Base-by-base conservation (phyloP, 2,329 filamentous ascomycete species). In the Curvularia verruculosa region DNA sequence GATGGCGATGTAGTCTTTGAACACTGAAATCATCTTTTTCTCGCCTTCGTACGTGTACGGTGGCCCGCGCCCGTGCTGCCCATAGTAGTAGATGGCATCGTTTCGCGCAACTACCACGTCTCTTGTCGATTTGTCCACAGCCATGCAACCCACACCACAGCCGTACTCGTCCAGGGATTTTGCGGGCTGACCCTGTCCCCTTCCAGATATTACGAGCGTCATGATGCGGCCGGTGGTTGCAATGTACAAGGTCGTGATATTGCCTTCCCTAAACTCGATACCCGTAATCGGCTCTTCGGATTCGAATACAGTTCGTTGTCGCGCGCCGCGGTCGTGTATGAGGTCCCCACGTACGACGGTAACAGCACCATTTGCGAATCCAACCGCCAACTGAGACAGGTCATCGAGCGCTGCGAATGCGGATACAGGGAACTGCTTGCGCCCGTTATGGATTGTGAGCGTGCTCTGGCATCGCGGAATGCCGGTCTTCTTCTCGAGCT, bases 251-350 rank as follows among this genome's bases (percentile, higher is more conserved):
- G 90, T 94, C 1, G 90, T 95, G 40, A 82, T 82, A 45, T 79
- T 79, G 5, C 84, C 84, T 67, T 83, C 82, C 44, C 86, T 80
- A 59, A 96, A 89, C 70, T 95, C 90, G 13, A 99, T 87, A 1
- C 93, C 94, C 0, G 95, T 99, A 9, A 99, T 88, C 0, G 95
- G 96, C 74, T 99, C 95, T 68, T 98, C 93, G 0, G 93, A 96
- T 73, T 99, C 95, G 78, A 96, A 95, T 9, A 99, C 91, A 31
- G 94, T 95, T 51, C 95, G 87, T 75, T 99, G 95, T 73, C 92
- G 92, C 10, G 94, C 92, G 21, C 96, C 95, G 55, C 95, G 87
- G 75, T 99, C 95, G 75, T 99, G 92, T 67, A 99, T 91, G 47
- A 99, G 82, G 73, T 99, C 95, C 59, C 96, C 95, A 56, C 95